Base-by-base conservation (phyloP, 352 stramenopile species). In the Phytophthora megakarya region DNA sequence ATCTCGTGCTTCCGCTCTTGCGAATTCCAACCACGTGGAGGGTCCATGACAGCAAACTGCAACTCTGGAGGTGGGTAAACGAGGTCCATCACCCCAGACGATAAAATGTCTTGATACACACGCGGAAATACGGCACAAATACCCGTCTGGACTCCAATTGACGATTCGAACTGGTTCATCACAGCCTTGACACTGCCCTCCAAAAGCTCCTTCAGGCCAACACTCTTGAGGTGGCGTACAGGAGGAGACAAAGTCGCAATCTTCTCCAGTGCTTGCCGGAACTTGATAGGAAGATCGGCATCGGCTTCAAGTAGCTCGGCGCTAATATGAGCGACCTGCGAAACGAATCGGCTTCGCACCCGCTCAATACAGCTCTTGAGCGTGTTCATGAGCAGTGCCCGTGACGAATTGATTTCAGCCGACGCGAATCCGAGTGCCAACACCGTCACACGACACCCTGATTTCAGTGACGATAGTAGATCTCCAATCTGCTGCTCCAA, bases 401-500 rank as follows among this genome's bases (percentile, higher is more conserved):
- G 32, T 19, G 63, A 73, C 0, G 61, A 47, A 37, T 66, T 42
- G 4, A 74, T 56, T 44, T 81, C 66, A 1, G 42, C 49, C n/a
- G 62, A 73, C 25, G 55, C 67, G 23, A 82, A 88, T 3, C 67
- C 80, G n/a, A 90, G 37, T 9, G 81, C 60, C 45, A 80, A 33
- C 16, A 86, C 16, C 19, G 62, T 64, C 25, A 86, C 70, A n/a
- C 61, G 64, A 26, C 72, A 75, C 1, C 53, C 57, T 23, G 40
- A n/a, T 12, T 67, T 70, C 22, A 91, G 26, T 12, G 69, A 60
- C 0, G 49, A 53, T 2, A 89, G 33, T 1, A 90, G 11, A 0
- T 51, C 49, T 46, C 50, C 59, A 25, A 92, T 30, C n/a, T 70
- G 74, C 18, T 78, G 64, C 40, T 88, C 68, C 78, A 70, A 90